phyloP scores from a whole-genome alignment of 352 stramenopile genomes.

The Aphanomyces euteiches region DNA sequence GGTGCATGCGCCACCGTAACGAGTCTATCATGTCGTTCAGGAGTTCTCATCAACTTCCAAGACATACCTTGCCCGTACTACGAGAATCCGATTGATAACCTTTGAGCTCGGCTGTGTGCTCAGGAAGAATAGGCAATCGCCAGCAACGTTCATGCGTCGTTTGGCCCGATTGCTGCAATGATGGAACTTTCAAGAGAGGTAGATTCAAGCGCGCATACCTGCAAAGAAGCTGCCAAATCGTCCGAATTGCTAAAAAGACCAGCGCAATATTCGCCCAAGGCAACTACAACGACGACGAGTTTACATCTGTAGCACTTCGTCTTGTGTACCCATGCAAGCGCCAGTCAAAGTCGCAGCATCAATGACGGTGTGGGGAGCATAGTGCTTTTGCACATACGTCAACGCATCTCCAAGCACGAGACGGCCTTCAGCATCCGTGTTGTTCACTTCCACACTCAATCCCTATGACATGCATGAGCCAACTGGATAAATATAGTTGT shows the following conservation, averaged over 20 bases:
- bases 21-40: conserved; percentile 33
- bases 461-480: conserved; percentile 36
- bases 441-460: conserved; percentile 89
- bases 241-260: conserved; percentile 92
- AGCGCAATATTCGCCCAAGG: conserved; percentile 83
- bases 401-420: conserved; percentile 88
- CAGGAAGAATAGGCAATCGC: conserved; percentile 82
- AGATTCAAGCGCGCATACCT: conserved; percentile 33
- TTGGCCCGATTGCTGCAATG: conserved; percentile 36
- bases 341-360: conserved; percentile 93
- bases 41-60: conserved; percentile 19
- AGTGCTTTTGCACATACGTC: conserved; percentile 84
- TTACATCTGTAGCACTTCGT: background rate
- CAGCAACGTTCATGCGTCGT: conserved; percentile 82
- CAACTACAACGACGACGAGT: conserved; percentile 41
- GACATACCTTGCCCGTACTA: conserved; percentile 53
- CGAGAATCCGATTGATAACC: conserved; percentile 73
- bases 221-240: conserved; percentile 62
- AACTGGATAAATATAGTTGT: background rate
- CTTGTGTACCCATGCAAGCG: conserved; percentile 66
- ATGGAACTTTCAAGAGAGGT: background rate
- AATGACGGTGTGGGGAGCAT: conserved; percentile 89
- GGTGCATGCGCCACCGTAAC: conserved; percentile 77
- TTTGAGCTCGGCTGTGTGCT: conserved; percentile 81
- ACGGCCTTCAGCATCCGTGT: conserved; percentile 90